Conservation (phyloP, 73 alveolate species). For the Diophrys sp. region DNA sequence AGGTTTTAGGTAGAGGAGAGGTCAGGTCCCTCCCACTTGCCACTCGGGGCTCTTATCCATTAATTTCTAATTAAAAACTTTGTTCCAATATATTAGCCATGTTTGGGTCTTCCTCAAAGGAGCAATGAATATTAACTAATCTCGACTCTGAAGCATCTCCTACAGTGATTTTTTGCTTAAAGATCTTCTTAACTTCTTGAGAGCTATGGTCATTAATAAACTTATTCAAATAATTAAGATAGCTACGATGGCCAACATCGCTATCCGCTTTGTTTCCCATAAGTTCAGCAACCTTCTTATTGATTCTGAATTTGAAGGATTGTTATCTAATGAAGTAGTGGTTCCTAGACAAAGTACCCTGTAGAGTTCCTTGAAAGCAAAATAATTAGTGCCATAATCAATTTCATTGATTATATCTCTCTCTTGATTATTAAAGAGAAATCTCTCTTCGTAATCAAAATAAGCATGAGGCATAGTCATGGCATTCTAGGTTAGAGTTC, state of each 20-base stretch:
- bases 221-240: not conserved
- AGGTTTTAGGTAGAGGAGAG: too few species aligned
- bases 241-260: too few species aligned
- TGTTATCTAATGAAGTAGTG: conserved; percentile 24
- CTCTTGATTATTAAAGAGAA: conserved; percentile 20
- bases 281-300: not conserved
- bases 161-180: conserved; percentile 52
- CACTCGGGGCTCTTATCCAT: too few species aligned
- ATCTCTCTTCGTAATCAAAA: conserved; percentile 11
- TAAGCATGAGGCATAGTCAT: conserved; percentile 72
- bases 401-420: not conserved
- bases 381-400: conserved; percentile 29
- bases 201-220: not conserved
- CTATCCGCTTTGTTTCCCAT: too few species aligned
- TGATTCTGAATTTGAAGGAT: not conserved
- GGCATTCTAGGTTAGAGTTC: conserved; percentile 84
- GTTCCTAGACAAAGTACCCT: conserved; percentile 26
- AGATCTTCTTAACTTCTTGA: conserved; percentile 2
- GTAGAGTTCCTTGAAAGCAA: conserved; percentile 27
- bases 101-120: too few species aligned
- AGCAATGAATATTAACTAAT: conserved; percentile 81
- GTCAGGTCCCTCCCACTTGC: too few species aligned
- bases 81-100: too few species aligned
- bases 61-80: too few species aligned
- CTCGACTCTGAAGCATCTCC: conserved; percentile 95